phyloP scores from a whole-genome alignment of 805 yeast genomes.

The Sugiyamaella chiloensis region DNA sequence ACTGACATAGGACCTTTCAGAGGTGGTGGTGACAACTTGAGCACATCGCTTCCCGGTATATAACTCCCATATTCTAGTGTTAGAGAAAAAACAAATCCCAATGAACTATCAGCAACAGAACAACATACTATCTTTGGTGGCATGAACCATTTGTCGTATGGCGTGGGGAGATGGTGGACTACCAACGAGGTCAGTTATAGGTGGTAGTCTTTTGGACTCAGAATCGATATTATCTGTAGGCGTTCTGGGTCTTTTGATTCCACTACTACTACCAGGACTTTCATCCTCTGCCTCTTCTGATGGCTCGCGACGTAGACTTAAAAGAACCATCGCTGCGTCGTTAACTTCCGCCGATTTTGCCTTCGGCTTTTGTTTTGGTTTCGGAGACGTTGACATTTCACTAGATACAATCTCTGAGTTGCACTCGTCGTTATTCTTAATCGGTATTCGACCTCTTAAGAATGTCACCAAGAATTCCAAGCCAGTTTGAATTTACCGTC shows the following conservation, averaged over 20 bases:
- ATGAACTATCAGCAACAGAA: too few species aligned
- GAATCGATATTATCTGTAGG: not conserved
- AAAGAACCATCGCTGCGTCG: conserved; percentile 26
- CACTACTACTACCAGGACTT: conserved; percentile 1
- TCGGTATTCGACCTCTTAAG: too few species aligned
- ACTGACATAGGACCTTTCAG: conserved; percentile 1
- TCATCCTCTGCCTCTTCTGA: not conserved
- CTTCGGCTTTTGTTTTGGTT: not conserved
- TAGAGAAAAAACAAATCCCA: too few species aligned
- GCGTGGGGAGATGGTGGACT: conserved; percentile 3
- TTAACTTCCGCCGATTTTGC: conserved; percentile 22
- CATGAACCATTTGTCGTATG: too few species aligned
- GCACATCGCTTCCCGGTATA: conserved; percentile 11
- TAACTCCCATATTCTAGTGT: conserved; percentile 1
- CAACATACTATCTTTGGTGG: too few species aligned
- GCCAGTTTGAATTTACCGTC: too few species aligned
- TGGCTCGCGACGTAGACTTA: conserved; percentile 19
- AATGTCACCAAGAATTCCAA: too few species aligned
- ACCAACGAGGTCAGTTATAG: too few species aligned
- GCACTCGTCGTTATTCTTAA: too few species aligned
- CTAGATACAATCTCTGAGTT: too few species aligned
- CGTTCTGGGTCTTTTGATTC: conserved; percentile 1
- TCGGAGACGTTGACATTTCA: too few species aligned
- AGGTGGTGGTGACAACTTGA: conserved; percentile 6
- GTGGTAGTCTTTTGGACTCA: too few species aligned